These are phyloP conservation scores for Hanseniaspora lachancei DNA, from an alignment of 805 yeast genomes.

Conservation along the genomic window DNA sequence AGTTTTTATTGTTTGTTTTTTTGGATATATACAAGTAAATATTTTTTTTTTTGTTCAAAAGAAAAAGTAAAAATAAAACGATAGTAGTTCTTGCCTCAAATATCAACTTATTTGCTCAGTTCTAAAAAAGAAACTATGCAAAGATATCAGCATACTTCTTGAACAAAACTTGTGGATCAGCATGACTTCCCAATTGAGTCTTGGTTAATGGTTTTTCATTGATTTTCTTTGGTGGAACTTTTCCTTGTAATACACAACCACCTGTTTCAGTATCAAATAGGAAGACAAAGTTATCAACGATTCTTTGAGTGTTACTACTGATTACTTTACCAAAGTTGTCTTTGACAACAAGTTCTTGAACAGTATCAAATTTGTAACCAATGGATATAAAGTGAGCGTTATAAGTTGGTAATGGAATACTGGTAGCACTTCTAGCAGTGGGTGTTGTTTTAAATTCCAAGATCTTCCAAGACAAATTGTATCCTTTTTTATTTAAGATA, in stretches of 20 bases:
- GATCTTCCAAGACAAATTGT: slow-evolving; percentile 61
- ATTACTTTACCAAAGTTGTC: slow-evolving; percentile 27
- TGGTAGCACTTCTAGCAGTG: slow-evolving; percentile 24
- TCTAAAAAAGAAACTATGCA: background rate
- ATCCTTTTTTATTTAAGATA: slow-evolving; percentile 32
- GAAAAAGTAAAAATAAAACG: background rate
- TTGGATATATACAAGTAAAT: background rate
- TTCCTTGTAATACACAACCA: slow-evolving; percentile 47
- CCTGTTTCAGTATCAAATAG: slow-evolving; percentile 49
- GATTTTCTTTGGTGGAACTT: slow-evolving; percentile 48
- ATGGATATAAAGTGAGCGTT: slow-evolving; percentile 36
- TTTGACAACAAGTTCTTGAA: slow-evolving; percentile 42
- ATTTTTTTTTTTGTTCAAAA: background rate
- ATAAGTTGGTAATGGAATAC: background rate
- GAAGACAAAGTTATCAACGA: slow-evolving; percentile 49
- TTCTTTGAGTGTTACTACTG: slow-evolving; percentile 27
- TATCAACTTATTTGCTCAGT: no score
- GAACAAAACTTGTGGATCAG: background rate
- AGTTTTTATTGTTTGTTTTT: background rate
- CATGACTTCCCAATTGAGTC: background rate
- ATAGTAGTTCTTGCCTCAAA: background rate
- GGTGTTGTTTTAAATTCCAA: slow-evolving; percentile 59
- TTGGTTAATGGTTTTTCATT: slow-evolving; percentile 22
- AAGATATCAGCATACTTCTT: slow-evolving; percentile 7
- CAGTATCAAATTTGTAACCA: slow-evolving; percentile 49